These are phyloP conservation scores for Przewalskia tangutica DNA, from an alignment of 257 asterid genomes.

Conservation along the genomic window DNA sequence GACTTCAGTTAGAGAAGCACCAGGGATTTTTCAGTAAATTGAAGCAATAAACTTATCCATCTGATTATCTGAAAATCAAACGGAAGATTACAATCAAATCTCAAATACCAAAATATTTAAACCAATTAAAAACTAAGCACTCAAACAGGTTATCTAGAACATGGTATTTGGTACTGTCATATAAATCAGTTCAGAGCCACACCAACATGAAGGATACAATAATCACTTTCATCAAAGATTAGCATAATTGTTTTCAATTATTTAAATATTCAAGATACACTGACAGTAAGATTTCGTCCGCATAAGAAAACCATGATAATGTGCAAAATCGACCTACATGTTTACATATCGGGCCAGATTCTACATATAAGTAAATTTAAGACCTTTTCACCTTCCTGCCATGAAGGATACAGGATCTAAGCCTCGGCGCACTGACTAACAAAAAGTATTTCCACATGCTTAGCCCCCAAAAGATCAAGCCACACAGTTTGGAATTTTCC, in stretches of 20 bases:
- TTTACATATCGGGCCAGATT: background rate
- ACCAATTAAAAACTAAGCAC: background rate
- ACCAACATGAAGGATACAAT: background rate
- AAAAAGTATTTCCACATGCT: background rate
- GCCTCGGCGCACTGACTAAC: background rate
- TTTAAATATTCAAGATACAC: background rate
- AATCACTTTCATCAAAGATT: background rate
- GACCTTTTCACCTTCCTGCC: background rate
- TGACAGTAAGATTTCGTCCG: background rate
- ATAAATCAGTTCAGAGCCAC: background rate
- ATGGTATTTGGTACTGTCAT: background rate
- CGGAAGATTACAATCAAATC: background rate
- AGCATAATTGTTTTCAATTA: background rate
- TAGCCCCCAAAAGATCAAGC: background rate
- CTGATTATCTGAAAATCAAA: background rate
- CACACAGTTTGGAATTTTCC: background rate
- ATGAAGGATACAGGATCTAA: background rate
- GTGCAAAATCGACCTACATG: background rate
- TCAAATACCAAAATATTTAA: background rate
- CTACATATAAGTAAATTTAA: background rate
- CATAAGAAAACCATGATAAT: too few relatives aligned
- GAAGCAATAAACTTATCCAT: background rate
- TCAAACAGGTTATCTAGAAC: background rate
- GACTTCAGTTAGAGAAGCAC: background rate
- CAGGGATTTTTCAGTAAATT: background rate